These are phyloP conservation scores for Dichotomopilus funicola DNA, from an alignment of 2,329 filamentous ascomycete species.

Conservation along the genomic window DNA sequence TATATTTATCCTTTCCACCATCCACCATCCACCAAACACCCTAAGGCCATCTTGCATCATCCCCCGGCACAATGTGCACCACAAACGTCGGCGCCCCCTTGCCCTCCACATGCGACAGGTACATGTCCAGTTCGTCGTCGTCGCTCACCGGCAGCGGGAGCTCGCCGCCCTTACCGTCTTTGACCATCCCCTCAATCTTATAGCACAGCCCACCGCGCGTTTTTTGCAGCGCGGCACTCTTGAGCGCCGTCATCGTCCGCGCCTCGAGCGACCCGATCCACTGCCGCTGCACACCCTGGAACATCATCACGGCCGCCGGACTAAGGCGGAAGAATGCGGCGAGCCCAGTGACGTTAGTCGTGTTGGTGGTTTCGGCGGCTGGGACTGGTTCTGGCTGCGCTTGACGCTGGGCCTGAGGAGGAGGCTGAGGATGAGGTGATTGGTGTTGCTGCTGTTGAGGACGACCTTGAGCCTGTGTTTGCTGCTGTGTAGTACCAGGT, in stretches of 20 bases:
- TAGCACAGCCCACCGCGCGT: slow-evolving; percentile 53
- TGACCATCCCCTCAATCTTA: slow-evolving; percentile 60
- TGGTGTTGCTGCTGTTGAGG: slow-evolving; percentile 1
- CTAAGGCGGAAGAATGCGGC: slow-evolving; percentile 66
- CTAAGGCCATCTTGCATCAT: slow-evolving; percentile 2
- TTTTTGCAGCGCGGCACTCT: slow-evolving; percentile 53
- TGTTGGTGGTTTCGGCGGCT: neutral
- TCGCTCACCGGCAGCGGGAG: slow-evolving; percentile 59
- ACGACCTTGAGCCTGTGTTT: slow-evolving; percentile 1
- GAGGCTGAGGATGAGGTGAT: slow-evolving; percentile 2
- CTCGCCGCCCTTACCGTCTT: slow-evolving; percentile 53
- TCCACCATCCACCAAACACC: neutral
- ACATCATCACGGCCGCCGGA: slow-evolving; percentile 45
- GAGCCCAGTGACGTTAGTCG: slow-evolving; percentile 24
- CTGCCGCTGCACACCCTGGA: slow-evolving; percentile 40
- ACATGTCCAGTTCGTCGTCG: slow-evolving; percentile 66
- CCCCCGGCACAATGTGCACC: slow-evolving; percentile 28
- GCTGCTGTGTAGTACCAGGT: slow-evolving; percentile 30
- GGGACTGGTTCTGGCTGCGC: neutral
- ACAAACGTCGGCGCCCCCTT: slow-evolving; percentile 37
- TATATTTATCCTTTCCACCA: neutral
- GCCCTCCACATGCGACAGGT: slow-evolving; percentile 56
- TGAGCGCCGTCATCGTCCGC: slow-evolving; percentile 55
- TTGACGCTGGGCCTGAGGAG: neutral
- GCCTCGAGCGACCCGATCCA: slow-evolving; percentile 61